Base-by-base conservation (phyloP, 1,139 yeast genomes). In the Debaryomyces coudertii region DNA sequence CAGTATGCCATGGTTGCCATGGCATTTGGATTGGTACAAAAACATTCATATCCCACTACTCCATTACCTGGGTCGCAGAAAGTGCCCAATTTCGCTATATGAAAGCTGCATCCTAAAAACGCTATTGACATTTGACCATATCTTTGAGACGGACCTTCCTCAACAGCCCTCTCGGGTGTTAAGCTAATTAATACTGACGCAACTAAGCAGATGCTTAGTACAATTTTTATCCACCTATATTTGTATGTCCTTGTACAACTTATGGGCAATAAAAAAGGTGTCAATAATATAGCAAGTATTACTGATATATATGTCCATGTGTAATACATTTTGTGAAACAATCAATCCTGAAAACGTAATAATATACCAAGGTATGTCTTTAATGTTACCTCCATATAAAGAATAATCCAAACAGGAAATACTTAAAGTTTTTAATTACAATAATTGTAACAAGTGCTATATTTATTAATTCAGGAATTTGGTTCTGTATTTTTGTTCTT, bases 1-100 rank as follows among this genome's bases (percentile, higher is more conserved):
- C 79, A 75, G 47, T 68, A 68, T 6, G 77, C 61, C 40, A 73
- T 64, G 1, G 77, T 71, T n/a, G 77, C 70, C 53, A 73, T 57
- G 1, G 77, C 76, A 39, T 63, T 57, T 9, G 52, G 52, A 47
- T 71, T 66, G 15, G 49, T 47, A 51, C 78, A 73, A 42, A 53
- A 56, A 48, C 75, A 69, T 15, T 40, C 43, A 43, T 48, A 47
- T 8, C 44, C 56, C 29, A 43, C 45, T 7, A 51, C 48, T 7
- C 43, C 43, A 30, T 47, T 42, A 9, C 47, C 44, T 20, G 44
- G 40, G 5, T 45, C 47, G 48, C 76, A 69, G 46, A 69, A 70
- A 3, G 53, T 46, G 2, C 65, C 66, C n/a, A 45, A 47, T 1
- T 53, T 51, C 9, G 42, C 29, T 12, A 70, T 57, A 51, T 66